Base-by-base conservation (phyloP, 2,329 filamentous ascomycete species). In the Aspergillus neotritici region DNA sequence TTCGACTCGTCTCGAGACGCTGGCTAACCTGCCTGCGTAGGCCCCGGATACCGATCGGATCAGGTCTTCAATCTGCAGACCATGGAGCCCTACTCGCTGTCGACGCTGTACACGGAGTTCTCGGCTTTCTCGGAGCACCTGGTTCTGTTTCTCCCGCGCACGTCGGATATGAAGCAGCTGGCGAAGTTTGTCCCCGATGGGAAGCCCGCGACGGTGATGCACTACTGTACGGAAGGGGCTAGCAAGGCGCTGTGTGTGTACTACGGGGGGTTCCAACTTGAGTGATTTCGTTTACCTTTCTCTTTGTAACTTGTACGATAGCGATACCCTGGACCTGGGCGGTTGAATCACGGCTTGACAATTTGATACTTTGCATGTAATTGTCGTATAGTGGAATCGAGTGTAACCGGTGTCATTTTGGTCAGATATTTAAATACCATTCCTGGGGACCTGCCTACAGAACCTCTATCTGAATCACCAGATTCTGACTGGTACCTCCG, bases 141-240 rank as follows among this genome's bases (percentile, higher is more conserved):
- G 40, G 86, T 86, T 1, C 73, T 98, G 5, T 98, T 86, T 59
- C 73, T 98, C 13, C 93, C 94, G 1, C 77, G 94, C 46, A 93
- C 84, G 1, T 91, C 87, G 49, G 83, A 95, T 63, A 63, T 95
- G 40, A 77, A 82, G 39, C 89, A 95, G 65, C 75, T 95, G 49
- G 86, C 87, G 4, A 74, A 68, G 2, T 67, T 68, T 9, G 68
- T 69, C 2, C 59, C 67, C 3, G 64, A 69, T 4, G 70, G 65
- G 2, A 60, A 71, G 43, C 86, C 84, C 67, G 73, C 87, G 13
- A 80, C 84, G 34, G 82, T 91, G 17, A 80, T 87, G 37, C 93
- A 98, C 69, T 97, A 97, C 63, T 95, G 90, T 61, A 87, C 94
- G 71, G 77, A 86, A 55, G 88, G 89, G 10, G 86, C 86, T 5